Conservation (phyloP, 768 basidiomycete genomes). For the Saitozyma sp. region DNA sequence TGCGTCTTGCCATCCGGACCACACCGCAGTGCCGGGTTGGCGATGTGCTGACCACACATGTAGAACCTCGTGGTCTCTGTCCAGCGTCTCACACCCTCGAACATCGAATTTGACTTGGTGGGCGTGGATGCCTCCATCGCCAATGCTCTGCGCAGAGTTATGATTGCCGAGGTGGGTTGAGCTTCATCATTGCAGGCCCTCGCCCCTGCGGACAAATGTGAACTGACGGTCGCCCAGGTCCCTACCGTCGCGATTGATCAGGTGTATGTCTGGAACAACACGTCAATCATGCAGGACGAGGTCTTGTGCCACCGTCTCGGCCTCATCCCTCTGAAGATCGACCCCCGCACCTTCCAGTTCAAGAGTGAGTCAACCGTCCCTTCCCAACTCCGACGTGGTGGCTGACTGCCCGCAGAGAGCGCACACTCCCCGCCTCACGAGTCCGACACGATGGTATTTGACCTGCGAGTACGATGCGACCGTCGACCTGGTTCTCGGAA, state of each 20-base stretch:
- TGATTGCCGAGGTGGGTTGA: constrained; percentile 81
- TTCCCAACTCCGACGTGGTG: neutral
- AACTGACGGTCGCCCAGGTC: constrained; percentile 59
- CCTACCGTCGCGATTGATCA: constrained; percentile 88
- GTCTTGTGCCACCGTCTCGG: constrained; percentile 90
- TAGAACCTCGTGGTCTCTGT: constrained; percentile 71
- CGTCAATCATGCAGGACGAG: constrained; percentile 88
- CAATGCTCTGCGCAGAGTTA: constrained; percentile 86
- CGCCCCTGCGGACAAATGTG: neutral
- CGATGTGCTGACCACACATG: constrained; percentile 2
- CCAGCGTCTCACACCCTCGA: constrained; percentile 74
- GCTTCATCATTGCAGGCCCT: neutral
- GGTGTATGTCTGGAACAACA: constrained; percentile 93
- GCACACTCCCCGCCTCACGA: constrained; percentile 72
- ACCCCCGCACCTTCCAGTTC: constrained; percentile 68
- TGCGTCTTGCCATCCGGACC: constrained; percentile 53
- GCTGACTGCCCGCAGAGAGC: constrained; percentile 1
- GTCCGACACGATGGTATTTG: constrained; percentile 87
- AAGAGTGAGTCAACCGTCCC: constrained; percentile 38
- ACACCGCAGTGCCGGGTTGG: neutral
- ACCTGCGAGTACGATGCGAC: constrained; percentile 67
- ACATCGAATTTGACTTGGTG: constrained; percentile 90
- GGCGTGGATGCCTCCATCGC: constrained; percentile 95
- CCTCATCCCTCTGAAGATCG: constrained; percentile 81
- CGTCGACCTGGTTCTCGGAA: constrained; percentile 59